These are phyloP conservation scores for Alternaria brassicae DNA, from an alignment of 2,329 filamentous ascomycete genomes.

Conservation along the genomic window DNA sequence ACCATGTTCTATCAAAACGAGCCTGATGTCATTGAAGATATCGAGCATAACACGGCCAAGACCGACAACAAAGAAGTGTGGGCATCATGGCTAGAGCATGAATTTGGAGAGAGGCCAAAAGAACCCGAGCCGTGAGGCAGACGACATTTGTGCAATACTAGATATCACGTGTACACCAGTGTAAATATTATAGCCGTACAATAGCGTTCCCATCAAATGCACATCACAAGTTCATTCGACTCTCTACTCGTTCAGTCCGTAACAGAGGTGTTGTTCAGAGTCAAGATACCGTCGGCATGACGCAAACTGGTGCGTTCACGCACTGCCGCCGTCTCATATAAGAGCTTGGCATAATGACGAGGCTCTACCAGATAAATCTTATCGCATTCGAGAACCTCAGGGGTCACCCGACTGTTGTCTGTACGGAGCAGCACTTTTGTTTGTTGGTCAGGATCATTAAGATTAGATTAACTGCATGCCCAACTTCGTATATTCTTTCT, in stretches of 20 bases:
- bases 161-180: slow-evolving; percentile 13
- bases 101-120: slow-evolving; percentile 34
- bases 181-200: slow-evolving; percentile 16
- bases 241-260: background rate
- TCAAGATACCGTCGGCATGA: background rate
- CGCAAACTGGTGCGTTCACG: background rate
- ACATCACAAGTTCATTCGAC: background rate
- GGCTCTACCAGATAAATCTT: background rate
- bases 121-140: slow-evolving; percentile 25
- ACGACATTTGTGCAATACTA: background rate
- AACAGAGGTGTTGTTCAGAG: background rate
- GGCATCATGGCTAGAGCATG: slow-evolving; percentile 39
- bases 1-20: slow-evolving; percentile 8
- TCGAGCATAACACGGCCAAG: background rate
- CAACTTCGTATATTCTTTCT: slow-evolving; percentile 15
- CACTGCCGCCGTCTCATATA: background rate
- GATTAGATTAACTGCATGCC: slow-evolving; percentile 25
- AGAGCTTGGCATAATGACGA: background rate
- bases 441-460: slow-evolving; percentile 15
- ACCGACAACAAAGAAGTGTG: slow-evolving; percentile 25
- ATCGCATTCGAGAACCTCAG: background rate
- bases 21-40: background rate
- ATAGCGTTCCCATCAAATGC: slow-evolving; percentile 10
- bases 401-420: slow-evolving; percentile 12
- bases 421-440: slow-evolving; percentile 1